Evolutionary conservation across 1,284 basidiomycete genomes (phyloP).

Genomic region (Cutaneotrichosporon mucoides): DNA sequence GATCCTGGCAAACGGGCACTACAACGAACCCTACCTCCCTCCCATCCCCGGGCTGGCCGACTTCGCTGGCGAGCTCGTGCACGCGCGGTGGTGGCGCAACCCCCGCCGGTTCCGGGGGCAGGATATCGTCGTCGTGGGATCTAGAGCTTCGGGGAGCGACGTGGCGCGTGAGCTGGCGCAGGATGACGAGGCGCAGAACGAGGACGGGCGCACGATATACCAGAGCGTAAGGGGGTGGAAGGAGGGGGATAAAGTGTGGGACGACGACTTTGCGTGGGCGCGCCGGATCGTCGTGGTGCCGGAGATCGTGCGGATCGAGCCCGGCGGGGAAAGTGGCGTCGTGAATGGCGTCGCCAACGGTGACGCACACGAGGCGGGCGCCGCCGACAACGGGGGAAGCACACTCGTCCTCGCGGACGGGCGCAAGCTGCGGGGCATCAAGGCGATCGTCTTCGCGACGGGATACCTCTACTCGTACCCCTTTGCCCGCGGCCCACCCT

Average conservation of each 20-base stretch:
- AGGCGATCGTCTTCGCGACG: slow-evolving; percentile 51
- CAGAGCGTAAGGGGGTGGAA: slow-evolving; percentile 29
- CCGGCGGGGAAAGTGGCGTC: too few species aligned
- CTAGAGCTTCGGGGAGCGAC: slow-evolving; percentile 54
- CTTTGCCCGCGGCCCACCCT: slow-evolving; percentile 32
- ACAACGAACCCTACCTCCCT: slow-evolving; percentile 52
- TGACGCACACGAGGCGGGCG: too few species aligned
- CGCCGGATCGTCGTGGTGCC: slow-evolving; percentile 36
- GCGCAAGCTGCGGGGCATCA: slow-evolving; percentile 30
- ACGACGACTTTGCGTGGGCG: slow-evolving; percentile 31
- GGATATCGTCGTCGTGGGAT: slow-evolving; percentile 54
- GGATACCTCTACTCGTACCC: slow-evolving; percentile 52
- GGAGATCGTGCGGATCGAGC: slow-evolving; percentile 38
- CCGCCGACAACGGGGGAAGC: too few species aligned
- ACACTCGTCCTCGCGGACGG: slow-evolving; percentile 10
- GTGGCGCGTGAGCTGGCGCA: slow-evolving; percentile 52
- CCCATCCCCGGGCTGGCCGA: slow-evolving; percentile 43
- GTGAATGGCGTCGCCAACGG: too few species aligned
- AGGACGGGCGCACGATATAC: slow-evolving; percentile 33
- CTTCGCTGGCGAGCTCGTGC: slow-evolving; percentile 48
- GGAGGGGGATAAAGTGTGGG: slow-evolving; percentile 12
- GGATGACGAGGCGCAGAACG: slow-evolving; percentile 23
- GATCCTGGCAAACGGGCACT: slow-evolving; percentile 52
- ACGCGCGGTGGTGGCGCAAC: slow-evolving; percentile 52
- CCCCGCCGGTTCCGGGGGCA: slow-evolving; percentile 39